phyloP scores from a whole-genome alignment of 768 basidiomycete genomes.

The Rhodotorula kratochvilovae region DNA sequence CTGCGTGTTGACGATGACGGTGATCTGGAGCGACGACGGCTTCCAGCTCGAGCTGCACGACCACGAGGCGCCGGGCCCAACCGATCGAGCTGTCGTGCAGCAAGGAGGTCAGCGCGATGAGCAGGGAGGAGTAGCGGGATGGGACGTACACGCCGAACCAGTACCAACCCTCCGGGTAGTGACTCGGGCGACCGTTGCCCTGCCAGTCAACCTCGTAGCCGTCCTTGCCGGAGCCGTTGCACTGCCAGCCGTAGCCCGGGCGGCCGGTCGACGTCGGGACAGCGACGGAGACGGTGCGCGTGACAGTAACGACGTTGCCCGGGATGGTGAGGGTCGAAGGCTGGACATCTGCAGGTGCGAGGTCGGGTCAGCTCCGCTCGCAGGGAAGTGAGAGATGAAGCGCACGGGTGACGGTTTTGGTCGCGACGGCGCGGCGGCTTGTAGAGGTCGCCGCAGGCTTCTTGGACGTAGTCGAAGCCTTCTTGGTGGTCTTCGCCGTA shows the following conservation, averaged over 20 bases:
- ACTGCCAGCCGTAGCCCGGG: neutral
- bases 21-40: neutral
- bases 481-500: neutral
- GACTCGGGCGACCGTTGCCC: neutral
- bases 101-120: neutral
- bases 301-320: neutral
- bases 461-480: neutral
- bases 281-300: neutral
- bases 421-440: neutral
- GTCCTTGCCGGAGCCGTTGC: neutral
- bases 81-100: neutral
- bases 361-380: no score
- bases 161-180: neutral
- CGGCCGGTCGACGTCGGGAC: neutral
- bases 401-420: neutral
- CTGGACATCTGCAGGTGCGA: no score
- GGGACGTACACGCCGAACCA: neutral
- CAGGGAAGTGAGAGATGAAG: no score
- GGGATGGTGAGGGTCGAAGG: neutral
- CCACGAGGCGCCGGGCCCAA: neutral
- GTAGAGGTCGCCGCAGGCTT: neutral
- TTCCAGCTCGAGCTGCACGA: neutral
- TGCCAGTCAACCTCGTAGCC: neutral
- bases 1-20: neutral
- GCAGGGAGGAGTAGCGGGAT: neutral